Percentiles rank a stretch among this genome's conserved stretches.
These are phyloP conservation scores for Scedosporium dehoogii DNA, from an alignment of 2,329 filamentous ascomycete species.

Conservation along the genomic window DNA sequence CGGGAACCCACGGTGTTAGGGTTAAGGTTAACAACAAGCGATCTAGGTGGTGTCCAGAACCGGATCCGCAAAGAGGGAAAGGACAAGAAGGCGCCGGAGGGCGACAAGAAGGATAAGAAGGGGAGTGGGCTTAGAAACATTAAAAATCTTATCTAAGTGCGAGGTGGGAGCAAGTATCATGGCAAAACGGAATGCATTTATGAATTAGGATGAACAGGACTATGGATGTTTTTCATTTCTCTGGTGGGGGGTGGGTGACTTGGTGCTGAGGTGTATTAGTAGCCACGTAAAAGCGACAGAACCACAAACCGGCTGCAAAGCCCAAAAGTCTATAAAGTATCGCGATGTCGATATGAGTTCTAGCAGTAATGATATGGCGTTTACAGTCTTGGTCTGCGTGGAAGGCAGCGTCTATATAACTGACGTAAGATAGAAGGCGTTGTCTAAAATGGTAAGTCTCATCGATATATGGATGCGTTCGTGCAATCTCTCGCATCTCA, in stretches of 20 bases:
- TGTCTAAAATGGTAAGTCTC: no score
- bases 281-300: not conserved
- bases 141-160: slow-evolving; percentile 18
- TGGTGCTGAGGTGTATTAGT: not conserved
- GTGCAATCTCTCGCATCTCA: no score
- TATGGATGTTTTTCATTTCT: not conserved
- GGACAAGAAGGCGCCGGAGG: slow-evolving; percentile 34
- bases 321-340: not conserved
- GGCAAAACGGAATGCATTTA: not conserved
- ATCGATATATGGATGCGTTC: no score
- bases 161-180: not conserved
- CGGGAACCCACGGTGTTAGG: not conserved
- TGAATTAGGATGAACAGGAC: not conserved
- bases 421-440: no score
- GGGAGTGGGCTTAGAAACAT: slow-evolving; percentile 20
- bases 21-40: not conserved
- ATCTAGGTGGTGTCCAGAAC: slow-evolving; percentile 36
- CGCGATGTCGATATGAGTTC: no score
- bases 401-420: no score
- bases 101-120: slow-evolving; percentile 28
- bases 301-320: not conserved
- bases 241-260: not conserved
- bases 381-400: no score
- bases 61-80: slow-evolving; percentile 37
- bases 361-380: no score